Evolutionary conservation across 768 basidiomycete genomes (phyloP), one percentile per base, ranked within the genome.

Genomic region (Pulveroboletus sp.): DNA sequence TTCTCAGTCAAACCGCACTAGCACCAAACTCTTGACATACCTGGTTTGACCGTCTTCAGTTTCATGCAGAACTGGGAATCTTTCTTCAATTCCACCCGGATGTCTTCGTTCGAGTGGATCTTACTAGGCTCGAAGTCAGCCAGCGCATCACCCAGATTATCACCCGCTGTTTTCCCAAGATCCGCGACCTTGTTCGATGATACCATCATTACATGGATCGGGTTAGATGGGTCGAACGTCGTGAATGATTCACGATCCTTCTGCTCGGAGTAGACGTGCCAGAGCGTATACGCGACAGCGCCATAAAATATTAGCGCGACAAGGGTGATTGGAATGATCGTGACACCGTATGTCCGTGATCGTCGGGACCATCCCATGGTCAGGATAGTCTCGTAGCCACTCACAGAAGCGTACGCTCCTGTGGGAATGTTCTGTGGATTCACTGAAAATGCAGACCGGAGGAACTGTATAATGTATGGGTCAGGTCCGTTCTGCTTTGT

Each of bases 361-460:
- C 17, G 29, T n/a, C 19, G 39, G 14, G 24, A 29, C 54, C 51
- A 43, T 13, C 51, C 51, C 30, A 49, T 48, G 0, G 51, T 45
- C n/a, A 13, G 20, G 29, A 55, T 42, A 1, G 26, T 26, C 36
- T 45, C 8, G 6, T 14, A 10, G 3, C 54, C 54, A 5, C 2
- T 31, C 24, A 55, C 6, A 27, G 26, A 2, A 13, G 35, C 14
- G 19, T 2, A 34, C 8, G 45, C 51, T 1, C 45, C 34, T 11
- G 3, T 12, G 2, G 47, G 43, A 17, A 55, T 20, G 1, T 3
- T 10, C 5, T 1, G 5, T 2, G 46, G 46, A 12, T 43, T 9
- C 2, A 22, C 54, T 0, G 54, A 55, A 24, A 53, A 55, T 48
- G 19, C 54, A 1, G 54, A 58, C 37, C 43, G 31, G 17, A 45